Conservation (phyloP, 805 yeast species). For the Candida broadrunensis region DNA sequence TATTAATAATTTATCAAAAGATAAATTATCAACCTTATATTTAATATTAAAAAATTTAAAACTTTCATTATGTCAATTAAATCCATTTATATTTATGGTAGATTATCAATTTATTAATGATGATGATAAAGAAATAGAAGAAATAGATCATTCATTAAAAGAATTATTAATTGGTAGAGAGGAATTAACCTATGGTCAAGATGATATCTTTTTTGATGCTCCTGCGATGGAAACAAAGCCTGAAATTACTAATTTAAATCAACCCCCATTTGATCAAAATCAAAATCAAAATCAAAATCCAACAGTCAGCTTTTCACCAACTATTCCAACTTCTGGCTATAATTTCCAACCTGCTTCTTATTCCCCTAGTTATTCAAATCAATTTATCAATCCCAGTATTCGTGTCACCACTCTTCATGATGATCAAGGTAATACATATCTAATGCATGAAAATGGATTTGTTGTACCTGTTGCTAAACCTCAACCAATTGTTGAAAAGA, state of each 20-base stretch:
- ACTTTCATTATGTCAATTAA: not conserved
- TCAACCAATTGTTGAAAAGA: not conserved
- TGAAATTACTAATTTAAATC: too few species aligned
- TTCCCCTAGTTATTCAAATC: not conserved
- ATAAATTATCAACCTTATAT: not conserved
- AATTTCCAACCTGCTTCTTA: not conserved
- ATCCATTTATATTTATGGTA: not conserved
- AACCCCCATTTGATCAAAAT: too few species aligned
- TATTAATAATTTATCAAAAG: not conserved
- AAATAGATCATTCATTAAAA: conserved; percentile 10
- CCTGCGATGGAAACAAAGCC: too few species aligned
- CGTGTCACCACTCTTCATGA: conserved; percentile 3
- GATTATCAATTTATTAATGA: too few species aligned
- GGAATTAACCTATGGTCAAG: conserved; percentile 11
- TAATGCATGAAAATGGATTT: conserved; percentile 11
- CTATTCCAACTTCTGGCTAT: not conserved
- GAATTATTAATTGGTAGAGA: conserved; percentile 15
- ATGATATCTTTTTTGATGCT: conserved; percentile 8
- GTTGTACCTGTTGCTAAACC: conserved; percentile 4
- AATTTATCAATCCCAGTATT: not conserved
- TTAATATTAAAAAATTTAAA: not conserved
- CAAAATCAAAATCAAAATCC: too few species aligned
- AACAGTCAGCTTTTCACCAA: not conserved
- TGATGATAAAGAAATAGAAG: conserved; percentile 5
- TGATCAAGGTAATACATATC: conserved; percentile 7